Evolutionary conservation across 805 yeast genomes (phyloP), one percentile per base, ranked within the genome.

Genomic region (Suhomyces kilbournensis): DNA sequence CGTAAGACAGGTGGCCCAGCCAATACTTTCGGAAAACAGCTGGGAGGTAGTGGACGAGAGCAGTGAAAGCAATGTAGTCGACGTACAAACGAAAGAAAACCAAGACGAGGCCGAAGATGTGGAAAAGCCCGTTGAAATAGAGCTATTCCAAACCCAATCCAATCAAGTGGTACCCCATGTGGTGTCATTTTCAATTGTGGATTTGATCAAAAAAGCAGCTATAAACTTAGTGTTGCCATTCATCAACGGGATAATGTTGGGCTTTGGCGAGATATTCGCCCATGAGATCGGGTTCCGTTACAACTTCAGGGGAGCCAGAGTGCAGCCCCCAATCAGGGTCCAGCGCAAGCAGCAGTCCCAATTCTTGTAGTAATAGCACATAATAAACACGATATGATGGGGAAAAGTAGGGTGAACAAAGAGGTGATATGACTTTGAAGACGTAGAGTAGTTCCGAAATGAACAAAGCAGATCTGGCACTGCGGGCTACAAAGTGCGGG

Each of bases 261-360:
- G 98, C 0, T 90, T 93, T 66, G 98, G 98, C 1, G 98, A 93
- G 72, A 84, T 93, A 19, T 74, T 90, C 53, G 98, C 98, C 7
- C 97, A 92, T 66, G 97, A 93, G 63, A 71, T 93, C 40, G 96
- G 97, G 5, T 88, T 89, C 74, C 77, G 78, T 46, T 85, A 82
- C 70, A 84, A 89, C 44, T 88, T 94, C 88, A 63, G 76, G 20
- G 90, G 87, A 5, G 91, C 91, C 12, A 79, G 77, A 62, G 90
- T 83, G 48, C 66, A 69, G 48, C 80, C 80, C 1, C 65, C 69
- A 10, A 58, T 64, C 52, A 64, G 75, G 55, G 52, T 66, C 47
- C 57, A 58, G 47, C 63, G 59, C 56, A 61, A 50, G 51, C 60
- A 50, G 51, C 60, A 32, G 35, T 32, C 35, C 53, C 55, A 49